Evolutionary conservation across 2,329 filamentous ascomycete species (phyloP).

Genomic region (Bisporella sp.): DNA sequence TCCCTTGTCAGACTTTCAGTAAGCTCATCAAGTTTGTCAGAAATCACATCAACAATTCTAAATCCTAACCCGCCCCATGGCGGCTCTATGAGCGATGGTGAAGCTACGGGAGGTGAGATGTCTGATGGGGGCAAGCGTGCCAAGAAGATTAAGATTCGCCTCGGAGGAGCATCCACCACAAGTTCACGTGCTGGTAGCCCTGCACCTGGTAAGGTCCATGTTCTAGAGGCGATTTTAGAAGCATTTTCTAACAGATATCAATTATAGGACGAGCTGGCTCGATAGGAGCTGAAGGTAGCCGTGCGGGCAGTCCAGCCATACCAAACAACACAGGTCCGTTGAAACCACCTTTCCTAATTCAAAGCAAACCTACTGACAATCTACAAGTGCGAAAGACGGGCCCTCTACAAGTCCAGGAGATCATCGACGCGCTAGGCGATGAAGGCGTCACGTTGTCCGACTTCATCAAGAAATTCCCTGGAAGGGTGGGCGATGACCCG

Average conservation of each 20-base stretch:
- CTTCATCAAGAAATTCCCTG: conserved; percentile 47
- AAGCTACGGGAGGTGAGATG: conserved; percentile 63
- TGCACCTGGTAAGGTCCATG: conserved; percentile 19
- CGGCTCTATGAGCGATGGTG: conserved; percentile 64
- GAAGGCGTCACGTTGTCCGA: conserved; percentile 46
- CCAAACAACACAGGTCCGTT: conserved; percentile 11
- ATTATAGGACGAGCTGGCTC: conserved; percentile 3
- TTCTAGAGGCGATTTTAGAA: no score
- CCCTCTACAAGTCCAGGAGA: conserved; percentile 43
- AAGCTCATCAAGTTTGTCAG: conserved; percentile 23
- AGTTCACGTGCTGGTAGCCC: conserved; percentile 59
- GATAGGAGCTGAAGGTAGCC: conserved; percentile 19
- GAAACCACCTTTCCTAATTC: no score
- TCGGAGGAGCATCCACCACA: conserved; percentile 39
- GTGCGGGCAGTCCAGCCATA: conserved; percentile 24
- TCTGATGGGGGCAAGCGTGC: conserved; percentile 55
- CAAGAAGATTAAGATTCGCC: conserved; percentile 48
- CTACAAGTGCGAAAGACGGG: conserved; percentile 13
- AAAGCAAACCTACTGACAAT: background rate
- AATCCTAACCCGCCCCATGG: conserved; percentile 31
- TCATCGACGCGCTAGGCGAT: conserved; percentile 45
- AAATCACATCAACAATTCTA: conserved; percentile 18
- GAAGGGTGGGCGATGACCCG: conserved; percentile 42
- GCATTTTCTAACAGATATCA: no score
- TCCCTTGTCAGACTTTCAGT: conserved; percentile 23